phyloP scores from a whole-genome alignment of 2,329 filamentous ascomycete species.

The Fusarium chlamydosporum region DNA sequence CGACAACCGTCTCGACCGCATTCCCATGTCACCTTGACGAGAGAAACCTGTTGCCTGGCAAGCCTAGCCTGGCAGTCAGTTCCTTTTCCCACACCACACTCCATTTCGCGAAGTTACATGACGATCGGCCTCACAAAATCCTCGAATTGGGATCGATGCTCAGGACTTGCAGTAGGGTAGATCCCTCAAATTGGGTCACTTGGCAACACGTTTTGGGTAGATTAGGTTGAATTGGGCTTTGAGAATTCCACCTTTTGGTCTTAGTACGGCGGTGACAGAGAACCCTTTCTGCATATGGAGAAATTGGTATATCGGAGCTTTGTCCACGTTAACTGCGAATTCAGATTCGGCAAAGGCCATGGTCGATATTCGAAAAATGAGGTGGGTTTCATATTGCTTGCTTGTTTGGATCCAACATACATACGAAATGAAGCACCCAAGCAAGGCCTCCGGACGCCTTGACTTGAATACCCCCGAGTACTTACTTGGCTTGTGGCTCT shows the following conservation, averaged over 20 bases:
- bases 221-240: constrained; percentile 24
- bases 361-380: constrained; percentile 15
- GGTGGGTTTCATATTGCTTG: constrained; percentile 17
- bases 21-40: constrained; percentile 36
- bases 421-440: constrained; percentile 25
- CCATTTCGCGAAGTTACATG: constrained; percentile 35
- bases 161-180: constrained; percentile 14
- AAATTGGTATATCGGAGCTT: neutral
- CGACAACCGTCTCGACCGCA: constrained; percentile 35
- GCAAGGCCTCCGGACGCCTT: constrained; percentile 7
- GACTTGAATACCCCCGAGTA: neutral
- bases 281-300: constrained; percentile 15
- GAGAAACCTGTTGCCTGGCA: constrained; percentile 22
- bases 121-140: constrained; percentile 42
- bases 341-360: constrained; percentile 27
- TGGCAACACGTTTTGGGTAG: constrained; percentile 8
- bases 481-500: constrained; percentile 10
- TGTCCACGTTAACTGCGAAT: neutral
- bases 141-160: constrained; percentile 41
- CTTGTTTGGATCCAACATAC: neutral
- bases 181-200: constrained; percentile 25
- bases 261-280: constrained; percentile 21
- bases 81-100: neutral
- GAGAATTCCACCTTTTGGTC: constrained; percentile 32
- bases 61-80: constrained; percentile 5